A percentile compares a stretch with the other conserved stretches of the same genome.
phyloP scores from a whole-genome alignment of 306 rosid genomes.

The Vigna hirtella region DNA sequence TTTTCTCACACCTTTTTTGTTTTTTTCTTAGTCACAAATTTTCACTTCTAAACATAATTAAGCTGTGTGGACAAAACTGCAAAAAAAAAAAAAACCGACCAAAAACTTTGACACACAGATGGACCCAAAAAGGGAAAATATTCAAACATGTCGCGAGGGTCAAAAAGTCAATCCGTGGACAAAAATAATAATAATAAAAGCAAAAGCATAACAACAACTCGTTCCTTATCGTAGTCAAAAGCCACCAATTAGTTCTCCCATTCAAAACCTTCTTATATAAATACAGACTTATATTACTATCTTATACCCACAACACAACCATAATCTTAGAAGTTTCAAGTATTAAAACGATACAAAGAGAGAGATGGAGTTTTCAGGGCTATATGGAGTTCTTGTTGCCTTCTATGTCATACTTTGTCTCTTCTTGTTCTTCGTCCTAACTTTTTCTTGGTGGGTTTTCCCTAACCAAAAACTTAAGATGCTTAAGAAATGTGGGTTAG shows the following conservation, averaged over 20 bases:
- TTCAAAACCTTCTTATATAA: neutral
- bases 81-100: neutral
- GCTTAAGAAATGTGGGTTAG: conserved; percentile 64
- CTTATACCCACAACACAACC: neutral
- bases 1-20: too few species aligned
- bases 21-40: neutral
- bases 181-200: neutral
- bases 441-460: conserved; percentile 59
- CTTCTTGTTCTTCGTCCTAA: conserved; percentile 42
- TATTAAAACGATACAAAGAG: neutral
- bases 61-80: neutral
- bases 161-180: neutral
- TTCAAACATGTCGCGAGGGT: neutral
- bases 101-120: neutral
- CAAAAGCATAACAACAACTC: neutral
- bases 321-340: neutral
- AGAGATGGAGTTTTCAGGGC: conserved; percentile 44
- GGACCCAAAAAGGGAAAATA: neutral
- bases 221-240: neutral
- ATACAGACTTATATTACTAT: neutral
- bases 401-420: conserved; percentile 25
- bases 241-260: neutral
- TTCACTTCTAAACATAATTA: neutral
- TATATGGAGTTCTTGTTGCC: conserved; percentile 29
- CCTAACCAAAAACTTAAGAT: conserved; percentile 56